Percentiles rank a stretch among this genome's conserved stretches.
Conservation (phyloP, 2,329 filamentous ascomycete genomes). For the Mycogone perniciosa region DNA sequence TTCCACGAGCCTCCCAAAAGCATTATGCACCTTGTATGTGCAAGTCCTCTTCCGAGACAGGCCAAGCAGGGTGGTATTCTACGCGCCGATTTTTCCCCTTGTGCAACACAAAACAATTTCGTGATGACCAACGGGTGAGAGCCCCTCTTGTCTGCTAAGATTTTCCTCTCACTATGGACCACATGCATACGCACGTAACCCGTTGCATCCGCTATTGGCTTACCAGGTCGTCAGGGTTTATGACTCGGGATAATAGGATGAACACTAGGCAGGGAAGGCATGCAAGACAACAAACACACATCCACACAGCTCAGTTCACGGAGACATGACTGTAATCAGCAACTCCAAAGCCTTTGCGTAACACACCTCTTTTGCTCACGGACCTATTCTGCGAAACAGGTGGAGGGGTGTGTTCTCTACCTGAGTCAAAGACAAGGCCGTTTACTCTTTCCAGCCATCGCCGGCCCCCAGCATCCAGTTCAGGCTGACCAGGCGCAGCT, state of each 20-base stretch:
- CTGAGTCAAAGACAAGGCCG: neutral
- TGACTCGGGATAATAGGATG: no score
- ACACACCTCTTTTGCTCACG: neutral
- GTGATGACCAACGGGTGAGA: neutral
- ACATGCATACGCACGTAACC: slow-evolving; percentile 7
- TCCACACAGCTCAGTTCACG: slow-evolving; percentile 7
- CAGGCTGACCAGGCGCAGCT: slow-evolving; percentile 32
- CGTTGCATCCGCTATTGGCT: slow-evolving; percentile 5
- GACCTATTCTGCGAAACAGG: no score
- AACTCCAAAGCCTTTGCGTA: slow-evolving; percentile 5
- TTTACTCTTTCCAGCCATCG: slow-evolving; percentile 34
- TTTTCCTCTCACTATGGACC: neutral
- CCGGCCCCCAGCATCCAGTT: slow-evolving; percentile 43
- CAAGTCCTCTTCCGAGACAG: no score
- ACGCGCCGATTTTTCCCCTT: no score
- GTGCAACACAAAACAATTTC: slow-evolving; percentile 3
- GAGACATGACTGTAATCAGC: slow-evolving; percentile 3
- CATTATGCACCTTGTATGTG: no score
- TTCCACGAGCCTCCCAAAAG: no score
- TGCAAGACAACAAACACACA: slow-evolving; percentile 5
- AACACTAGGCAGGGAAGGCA: slow-evolving; percentile 2
- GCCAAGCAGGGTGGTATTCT: no score
- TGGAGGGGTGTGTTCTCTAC: neutral
- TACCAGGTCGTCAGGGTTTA: slow-evolving; percentile 1
- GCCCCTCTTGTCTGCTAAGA: slow-evolving; percentile 3